These are phyloP conservation scores for Puccinellia tenuiflora DNA, from an alignment of 176 grass and related monocot genomes.

Conservation along the genomic window DNA sequence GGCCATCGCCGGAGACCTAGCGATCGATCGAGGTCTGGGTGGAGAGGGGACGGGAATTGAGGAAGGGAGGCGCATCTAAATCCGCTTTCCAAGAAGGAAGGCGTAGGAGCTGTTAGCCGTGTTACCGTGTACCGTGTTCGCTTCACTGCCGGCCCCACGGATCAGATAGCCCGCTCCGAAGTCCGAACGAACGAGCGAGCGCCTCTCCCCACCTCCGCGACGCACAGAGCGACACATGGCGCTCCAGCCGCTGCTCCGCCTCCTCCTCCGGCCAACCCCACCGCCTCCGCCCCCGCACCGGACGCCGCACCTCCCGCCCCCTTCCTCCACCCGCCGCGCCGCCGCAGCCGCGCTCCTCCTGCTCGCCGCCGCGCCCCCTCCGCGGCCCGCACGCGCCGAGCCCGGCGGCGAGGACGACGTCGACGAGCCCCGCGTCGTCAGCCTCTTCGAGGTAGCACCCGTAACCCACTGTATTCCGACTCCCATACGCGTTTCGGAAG, in stretches of 20 bases:
- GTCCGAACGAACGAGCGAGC: neutral
- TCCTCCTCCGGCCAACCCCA: conserved; percentile 10
- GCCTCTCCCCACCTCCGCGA: neutral
- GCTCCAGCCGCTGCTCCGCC: conserved; percentile 28
- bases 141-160: neutral
- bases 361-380: neutral
- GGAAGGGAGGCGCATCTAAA: too few relatives aligned
- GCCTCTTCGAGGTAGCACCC: conserved; percentile 32
- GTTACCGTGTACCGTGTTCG: too few relatives aligned
- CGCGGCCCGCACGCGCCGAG: conserved; percentile 16
- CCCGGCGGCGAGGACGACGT: conserved; percentile 26
- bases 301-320: neutral
- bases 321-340: neutral
- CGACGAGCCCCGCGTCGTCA: conserved; percentile 40
- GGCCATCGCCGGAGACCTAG: conserved; percentile 3
- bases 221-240: conserved; percentile 16
- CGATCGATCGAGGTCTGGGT: too few relatives aligned
- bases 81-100: too few relatives aligned
- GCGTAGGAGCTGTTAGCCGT: neutral
- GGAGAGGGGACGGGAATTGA: too few relatives aligned
- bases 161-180: conserved; percentile 16
- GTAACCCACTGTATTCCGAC: rapidly evolving
- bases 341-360: conserved; percentile 17
- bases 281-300: neutral
- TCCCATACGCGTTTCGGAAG: rapidly evolving